phyloP scores from a whole-genome alignment of 768 basidiomycete genomes.

The Tulasnella calospora region DNA sequence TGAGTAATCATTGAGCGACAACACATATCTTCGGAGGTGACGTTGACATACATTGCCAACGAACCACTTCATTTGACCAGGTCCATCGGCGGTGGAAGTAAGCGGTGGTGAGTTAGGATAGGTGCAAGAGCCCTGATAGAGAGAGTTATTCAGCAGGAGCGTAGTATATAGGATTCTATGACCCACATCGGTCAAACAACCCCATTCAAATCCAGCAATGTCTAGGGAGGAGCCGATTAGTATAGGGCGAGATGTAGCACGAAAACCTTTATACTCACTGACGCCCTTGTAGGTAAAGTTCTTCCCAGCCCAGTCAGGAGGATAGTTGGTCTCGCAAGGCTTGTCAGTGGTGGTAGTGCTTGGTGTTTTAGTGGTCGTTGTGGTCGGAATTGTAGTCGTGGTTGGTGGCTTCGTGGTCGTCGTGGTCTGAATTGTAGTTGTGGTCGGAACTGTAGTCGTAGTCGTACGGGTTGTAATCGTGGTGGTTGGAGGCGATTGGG shows the following conservation, averaged over 20 bases:
- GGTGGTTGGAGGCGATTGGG: neutral
- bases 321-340: neutral
- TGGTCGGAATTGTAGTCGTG: neutral
- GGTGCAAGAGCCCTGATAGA: constrained; percentile 28
- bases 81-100: constrained; percentile 46
- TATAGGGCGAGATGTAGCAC: neutral
- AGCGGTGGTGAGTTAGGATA: constrained; percentile 30
- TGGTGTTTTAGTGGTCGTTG: neutral
- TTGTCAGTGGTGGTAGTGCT: neutral
- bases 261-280: neutral
- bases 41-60: constrained; percentile 44
- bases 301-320: neutral
- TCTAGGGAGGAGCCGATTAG: neutral
- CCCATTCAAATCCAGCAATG: constrained; percentile 22
- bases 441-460: neutral
- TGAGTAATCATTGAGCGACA: neutral
- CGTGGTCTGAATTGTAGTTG: neutral
- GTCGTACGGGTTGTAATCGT: neutral
- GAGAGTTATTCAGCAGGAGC: neutral
- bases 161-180: constrained; percentile 44
- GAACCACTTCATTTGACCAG: constrained; percentile 59
- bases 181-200: constrained; percentile 5
- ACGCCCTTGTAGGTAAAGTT: constrained; percentile 8
- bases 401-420: neutral
- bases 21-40: neutral